Evolutionary conservation across 208 protist species (phyloP).

Genomic region (Angomonas ambiguus): DNA sequence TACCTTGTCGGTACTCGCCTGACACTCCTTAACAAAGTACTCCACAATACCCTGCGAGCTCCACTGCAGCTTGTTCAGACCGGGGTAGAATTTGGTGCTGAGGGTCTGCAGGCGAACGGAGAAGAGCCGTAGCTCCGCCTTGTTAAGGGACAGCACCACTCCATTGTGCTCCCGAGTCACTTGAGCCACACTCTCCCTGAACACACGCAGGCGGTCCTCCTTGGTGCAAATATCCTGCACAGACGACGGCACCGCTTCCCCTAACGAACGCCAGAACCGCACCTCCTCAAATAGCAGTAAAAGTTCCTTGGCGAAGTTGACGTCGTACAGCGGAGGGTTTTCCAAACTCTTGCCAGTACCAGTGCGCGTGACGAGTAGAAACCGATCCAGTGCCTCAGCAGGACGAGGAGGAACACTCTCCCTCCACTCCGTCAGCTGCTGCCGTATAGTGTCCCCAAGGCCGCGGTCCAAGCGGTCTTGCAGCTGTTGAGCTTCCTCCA

Average conservation of each 20-base stretch:
- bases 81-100: conserved; percentile 90
- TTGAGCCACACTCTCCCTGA: conserved; percentile 94
- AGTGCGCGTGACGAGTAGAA: conserved; percentile 68
- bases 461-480: conserved; percentile 75
- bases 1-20: conserved; percentile 76
- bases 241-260: conserved; percentile 80
- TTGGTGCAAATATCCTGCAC: conserved; percentile 86
- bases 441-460: conserved; percentile 79
- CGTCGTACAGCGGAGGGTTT: conserved; percentile 71
- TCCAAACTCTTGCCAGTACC: conserved; percentile 40
- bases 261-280: conserved; percentile 90
- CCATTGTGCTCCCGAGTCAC: conserved; percentile 95
- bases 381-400: conserved; percentile 82
- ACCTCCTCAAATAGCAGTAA: conserved; percentile 94
- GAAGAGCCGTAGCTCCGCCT: conserved; percentile 93
- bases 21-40: conserved; percentile 94
- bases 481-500: conserved; percentile 69
- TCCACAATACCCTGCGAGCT: conserved; percentile 92
- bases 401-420: conserved; percentile 52
- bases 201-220: conserved; percentile 91
- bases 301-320: conserved; percentile 94
- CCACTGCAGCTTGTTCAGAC: conserved; percentile 94
- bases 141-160: conserved; percentile 85
- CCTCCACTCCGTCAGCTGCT: conserved; percentile 79
- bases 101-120: conserved; percentile 87